Evolutionary conservation across 345 rosid species (phyloP), one percentile per base, ranked within the genome.

Genomic region (Bruguiera sexangula): DNA sequence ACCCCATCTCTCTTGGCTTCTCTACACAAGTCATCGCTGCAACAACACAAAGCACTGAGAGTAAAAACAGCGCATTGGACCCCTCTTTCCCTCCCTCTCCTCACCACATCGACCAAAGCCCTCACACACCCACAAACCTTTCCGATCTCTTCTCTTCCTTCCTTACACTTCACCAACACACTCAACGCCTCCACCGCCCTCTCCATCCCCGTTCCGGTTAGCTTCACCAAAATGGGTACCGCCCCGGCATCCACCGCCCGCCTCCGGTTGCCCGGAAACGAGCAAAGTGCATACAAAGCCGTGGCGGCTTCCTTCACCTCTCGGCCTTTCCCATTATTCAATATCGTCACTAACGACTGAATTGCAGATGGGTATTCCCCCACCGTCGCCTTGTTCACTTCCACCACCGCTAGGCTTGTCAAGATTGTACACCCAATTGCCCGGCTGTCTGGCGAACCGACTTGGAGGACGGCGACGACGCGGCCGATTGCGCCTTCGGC

Each of bases 161-260:
- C 96, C 78, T 82, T 87, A 66, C 92, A 88, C 80, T 86, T 95
- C 3, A 83, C 96, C 80, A 95, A 72, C 69, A 86, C 60, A 13
- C 94, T 91, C 92, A 95, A 76, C 69, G 90, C 96, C 61, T 88
- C 91, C 31, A 96, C 90, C 0, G 97, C 94, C 69, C 99, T 83
- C 81, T 90, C 97, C 2, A 89, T 32, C 67, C 98, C 99, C 29
- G 78, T 72, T 52, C 79, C 85, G 0, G 82, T 85, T 3, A 87
- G 73, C 36, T 80, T 64, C 34, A 88, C 81, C 81, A 94, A 69
- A n/a, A 86, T 73, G 4, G 86, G 78, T 66, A 87, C 96, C 6
- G 96, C 88, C 67, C 96, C 99, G 18, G 87, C 81, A 43, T 78
- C 87, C 26, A 85, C 86, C 19, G 83, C 85, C 60, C 89, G 77